phyloP scores from a whole-genome alignment of 1,284 basidiomycete genomes.

The Leccinum subrobustum region DNA sequence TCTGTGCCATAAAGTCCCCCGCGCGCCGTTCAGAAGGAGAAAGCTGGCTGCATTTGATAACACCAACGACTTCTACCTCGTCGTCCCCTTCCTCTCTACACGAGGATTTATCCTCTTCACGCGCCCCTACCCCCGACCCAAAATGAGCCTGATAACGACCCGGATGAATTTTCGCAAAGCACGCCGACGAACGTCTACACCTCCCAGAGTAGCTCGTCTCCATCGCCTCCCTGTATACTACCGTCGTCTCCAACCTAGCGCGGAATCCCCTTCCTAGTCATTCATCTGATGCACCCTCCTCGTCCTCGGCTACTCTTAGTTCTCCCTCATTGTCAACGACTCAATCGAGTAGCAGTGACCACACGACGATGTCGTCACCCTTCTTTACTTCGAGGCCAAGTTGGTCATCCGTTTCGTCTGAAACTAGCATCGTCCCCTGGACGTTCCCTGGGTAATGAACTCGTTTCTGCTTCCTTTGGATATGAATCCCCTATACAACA shows the following conservation, averaged over 20 bases:
- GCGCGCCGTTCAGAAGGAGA: constrained; percentile 28
- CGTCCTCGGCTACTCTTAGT: constrained; percentile 9
- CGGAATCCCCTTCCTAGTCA: constrained; percentile 9
- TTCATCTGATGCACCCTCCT: constrained; percentile 11
- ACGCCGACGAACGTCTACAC: constrained; percentile 9
- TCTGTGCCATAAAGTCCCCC: constrained; percentile 14
- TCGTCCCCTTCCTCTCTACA: constrained; percentile 20
- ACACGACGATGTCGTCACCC: constrained; percentile 8
- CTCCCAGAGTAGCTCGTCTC: constrained; percentile 9
- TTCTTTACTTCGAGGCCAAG: constrained; percentile 23
- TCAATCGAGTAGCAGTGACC: constrained; percentile 21
- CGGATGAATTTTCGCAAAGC: constrained; percentile 6
- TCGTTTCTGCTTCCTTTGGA: constrained; percentile 8
- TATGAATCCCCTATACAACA: constrained; percentile 21
- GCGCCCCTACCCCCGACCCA: constrained; percentile 16
- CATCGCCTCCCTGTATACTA: constrained; percentile 27
- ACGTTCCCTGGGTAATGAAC: constrained; percentile 23
- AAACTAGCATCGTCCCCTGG: constrained; percentile 15
- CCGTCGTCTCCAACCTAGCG: constrained; percentile 24
- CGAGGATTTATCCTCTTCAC: constrained; percentile 12
- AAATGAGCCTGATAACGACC: constrained; percentile 7
- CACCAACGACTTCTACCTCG: constrained; percentile 29
- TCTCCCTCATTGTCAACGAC: constrained; percentile 21
- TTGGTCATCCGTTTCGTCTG: constrained; percentile 33
- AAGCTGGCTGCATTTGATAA: constrained; percentile 35